phyloP scores from a whole-genome alignment of 331 rosid species.

The Saraca asoca region DNA sequence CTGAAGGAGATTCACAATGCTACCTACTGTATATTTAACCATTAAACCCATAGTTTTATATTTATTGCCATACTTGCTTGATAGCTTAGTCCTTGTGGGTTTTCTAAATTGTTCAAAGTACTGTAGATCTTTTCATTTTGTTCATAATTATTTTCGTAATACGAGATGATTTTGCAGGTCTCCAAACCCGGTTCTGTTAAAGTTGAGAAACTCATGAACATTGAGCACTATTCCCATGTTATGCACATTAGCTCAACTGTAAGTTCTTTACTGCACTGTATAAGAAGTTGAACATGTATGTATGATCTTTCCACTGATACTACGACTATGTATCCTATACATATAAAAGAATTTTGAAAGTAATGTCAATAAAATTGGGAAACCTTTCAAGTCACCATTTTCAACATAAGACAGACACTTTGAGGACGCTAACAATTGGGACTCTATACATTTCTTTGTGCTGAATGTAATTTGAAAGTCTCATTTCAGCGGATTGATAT shows the following conservation, averaged over 20 bases:
- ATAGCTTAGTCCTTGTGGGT: too few relatives aligned
- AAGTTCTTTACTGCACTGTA: slow-evolving; percentile 31
- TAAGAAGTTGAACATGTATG: slow-evolving; percentile 5
- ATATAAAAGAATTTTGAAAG: neutral
- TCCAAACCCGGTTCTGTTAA: slow-evolving; percentile 71
- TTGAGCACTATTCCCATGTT: slow-evolving; percentile 83
- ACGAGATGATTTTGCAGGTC: slow-evolving; percentile 53
- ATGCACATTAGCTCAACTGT: slow-evolving; percentile 98
- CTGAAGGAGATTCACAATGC: too few relatives aligned
- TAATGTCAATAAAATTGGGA: neutral
- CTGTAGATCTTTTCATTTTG: neutral
- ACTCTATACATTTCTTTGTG: neutral
- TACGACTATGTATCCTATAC: neutral
- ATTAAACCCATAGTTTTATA: slow-evolving; percentile 12
- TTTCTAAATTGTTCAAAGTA: too few relatives aligned
- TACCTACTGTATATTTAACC: too few relatives aligned
- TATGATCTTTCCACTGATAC: neutral
- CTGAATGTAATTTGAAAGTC: neutral
- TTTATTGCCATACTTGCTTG: too few relatives aligned
- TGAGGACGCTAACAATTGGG: neutral
- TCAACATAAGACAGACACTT: neutral
- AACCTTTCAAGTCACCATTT: neutral
- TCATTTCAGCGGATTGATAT: neutral
- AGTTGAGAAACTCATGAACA: slow-evolving; percentile 75
- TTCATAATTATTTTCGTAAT: slow-evolving; percentile 24